Evolutionary conservation across 75 land plant species (phyloP), one percentile per base, ranked within the genome.

Genomic region (Pinus tabuliformis): DNA sequence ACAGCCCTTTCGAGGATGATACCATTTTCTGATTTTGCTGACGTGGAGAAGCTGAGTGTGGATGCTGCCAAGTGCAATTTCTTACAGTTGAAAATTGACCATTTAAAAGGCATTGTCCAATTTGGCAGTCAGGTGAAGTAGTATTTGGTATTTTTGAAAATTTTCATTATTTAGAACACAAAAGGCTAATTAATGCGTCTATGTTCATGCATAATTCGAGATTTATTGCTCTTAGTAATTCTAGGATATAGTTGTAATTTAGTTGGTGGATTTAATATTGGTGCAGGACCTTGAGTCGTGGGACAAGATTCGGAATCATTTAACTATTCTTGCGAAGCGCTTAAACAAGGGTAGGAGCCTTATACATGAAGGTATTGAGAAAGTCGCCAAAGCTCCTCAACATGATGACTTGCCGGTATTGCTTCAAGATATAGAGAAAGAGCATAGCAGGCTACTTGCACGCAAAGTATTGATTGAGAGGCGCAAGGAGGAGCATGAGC

Each of bases 401-500:
- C 81, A 81, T 15, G n/a, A n/a, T n/a, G n/a, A n/a, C n/a, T n/a
- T n/a, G n/a, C n/a, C n/a, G n/a, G n/a, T n/a, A n/a, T 83, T 97
- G 26, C 82, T 82, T 49, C 84, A 81, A 5, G 76, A 70, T 21
- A 90, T 97, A 5, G 98, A 97, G 74, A 94, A 85, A 85, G 99
- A 97, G 49, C 99, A 97, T 73, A 94, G 85, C 54, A 87, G 89
- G 79, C 90, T 97, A 77, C 89, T 97, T 78, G 99, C 98, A n/a
- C 78, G 99, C 15, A 97, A 97, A 75, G 91, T 94, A 21, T 82
- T 97, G 42, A 97, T 97, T 85, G 99, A 97, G 84, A 92, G 89
- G 62, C 89, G 98, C 61, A 97, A 97, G 82, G 99, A 97, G 84
- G 99, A 97, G 59, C 99, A 97, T 63, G 99, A 97, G 78, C 85